Evolutionary conservation across 2,329 filamentous ascomycete species (phyloP).

Genomic region (Pseudogymnoascus sp.): DNA sequence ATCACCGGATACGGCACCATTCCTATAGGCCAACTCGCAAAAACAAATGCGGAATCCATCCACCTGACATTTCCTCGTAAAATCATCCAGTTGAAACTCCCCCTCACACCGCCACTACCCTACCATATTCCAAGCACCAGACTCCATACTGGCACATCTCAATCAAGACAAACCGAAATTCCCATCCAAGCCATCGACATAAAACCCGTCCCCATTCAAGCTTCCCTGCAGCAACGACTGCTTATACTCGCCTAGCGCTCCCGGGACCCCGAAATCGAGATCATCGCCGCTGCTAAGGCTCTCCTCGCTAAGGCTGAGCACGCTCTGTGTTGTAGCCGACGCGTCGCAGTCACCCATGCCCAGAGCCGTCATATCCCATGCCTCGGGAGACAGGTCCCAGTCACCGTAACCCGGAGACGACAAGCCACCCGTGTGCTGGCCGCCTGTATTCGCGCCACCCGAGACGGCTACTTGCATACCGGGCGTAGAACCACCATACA

Average conservation of each 20-base stretch:
- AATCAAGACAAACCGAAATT: constrained; percentile 31
- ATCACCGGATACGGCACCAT: background rate
- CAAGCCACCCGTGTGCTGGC: background rate
- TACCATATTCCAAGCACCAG: background rate
- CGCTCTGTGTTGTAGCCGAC: constrained; percentile 39
- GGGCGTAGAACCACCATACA: constrained; percentile 59
- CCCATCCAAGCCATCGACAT: constrained; percentile 31
- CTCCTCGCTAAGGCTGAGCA: constrained; percentile 52
- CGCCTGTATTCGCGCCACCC: background rate
- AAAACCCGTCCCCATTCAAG: constrained; percentile 14
- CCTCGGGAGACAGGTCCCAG: constrained; percentile 44
- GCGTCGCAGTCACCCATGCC: constrained; percentile 30
- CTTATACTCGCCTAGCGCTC: constrained; percentile 14
- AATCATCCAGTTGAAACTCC: background rate
- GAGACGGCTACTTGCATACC: constrained; percentile 28
- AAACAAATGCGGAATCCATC: background rate
- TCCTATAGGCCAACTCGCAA: background rate
- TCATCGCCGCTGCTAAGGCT: constrained; percentile 47
- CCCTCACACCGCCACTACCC: background rate
- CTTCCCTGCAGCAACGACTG: constrained; percentile 14
- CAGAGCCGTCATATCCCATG: constrained; percentile 38
- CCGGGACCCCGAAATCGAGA: background rate
- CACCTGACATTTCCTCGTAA: background rate
- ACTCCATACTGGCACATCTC: background rate
- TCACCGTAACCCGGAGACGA: background rate